A percentile compares a stretch with the other conserved stretches of the same genome.
phyloP scores from a whole-genome alignment of 345 rosid genomes.

The Lepidium didymum region DNA sequence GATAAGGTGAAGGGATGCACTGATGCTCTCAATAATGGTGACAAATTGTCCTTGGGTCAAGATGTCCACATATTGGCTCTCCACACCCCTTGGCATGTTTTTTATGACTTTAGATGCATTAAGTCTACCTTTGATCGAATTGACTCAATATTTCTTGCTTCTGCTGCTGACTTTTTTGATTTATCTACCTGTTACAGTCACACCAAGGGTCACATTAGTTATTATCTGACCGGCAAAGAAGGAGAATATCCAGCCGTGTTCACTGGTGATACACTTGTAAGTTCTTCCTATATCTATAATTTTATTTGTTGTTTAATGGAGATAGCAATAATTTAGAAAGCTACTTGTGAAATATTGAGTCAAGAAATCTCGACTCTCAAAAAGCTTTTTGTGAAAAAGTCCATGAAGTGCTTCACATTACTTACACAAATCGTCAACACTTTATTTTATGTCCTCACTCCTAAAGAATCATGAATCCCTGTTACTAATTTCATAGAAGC shows the following conservation, averaged over 20 bases:
- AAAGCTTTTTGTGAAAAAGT: neutral
- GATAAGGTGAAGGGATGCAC: slow-evolving; percentile 82
- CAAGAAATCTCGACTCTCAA: neutral
- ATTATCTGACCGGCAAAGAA: slow-evolving; percentile 57
- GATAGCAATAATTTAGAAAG: neutral
- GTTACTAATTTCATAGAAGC: neutral
- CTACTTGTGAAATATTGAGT: neutral
- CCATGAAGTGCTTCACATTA: neutral
- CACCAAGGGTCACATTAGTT: slow-evolving; percentile 88
- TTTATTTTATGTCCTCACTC: neutral
- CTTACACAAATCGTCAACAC: neutral
- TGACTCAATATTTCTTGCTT: neutral
- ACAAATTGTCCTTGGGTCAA: slow-evolving; percentile 50
- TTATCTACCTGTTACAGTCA: slow-evolving; percentile 40
- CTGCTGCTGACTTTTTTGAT: neutral
- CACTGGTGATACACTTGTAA: slow-evolving; percentile 89
- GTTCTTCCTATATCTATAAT: neutral
- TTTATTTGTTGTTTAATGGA: neutral
- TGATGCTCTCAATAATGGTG: slow-evolving; percentile 61
- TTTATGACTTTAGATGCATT: too few species aligned
- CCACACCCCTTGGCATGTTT: slow-evolving; percentile 80
- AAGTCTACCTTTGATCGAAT: neutral
- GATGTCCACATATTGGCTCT: slow-evolving; percentile 54
- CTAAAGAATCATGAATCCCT: neutral
- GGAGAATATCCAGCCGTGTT: slow-evolving; percentile 69